Evolutionary conservation across 371 early-diverging fungal species (phyloP), one percentile per base, ranked within the genome.

Genomic region (Saksenaea vasiformis): DNA sequence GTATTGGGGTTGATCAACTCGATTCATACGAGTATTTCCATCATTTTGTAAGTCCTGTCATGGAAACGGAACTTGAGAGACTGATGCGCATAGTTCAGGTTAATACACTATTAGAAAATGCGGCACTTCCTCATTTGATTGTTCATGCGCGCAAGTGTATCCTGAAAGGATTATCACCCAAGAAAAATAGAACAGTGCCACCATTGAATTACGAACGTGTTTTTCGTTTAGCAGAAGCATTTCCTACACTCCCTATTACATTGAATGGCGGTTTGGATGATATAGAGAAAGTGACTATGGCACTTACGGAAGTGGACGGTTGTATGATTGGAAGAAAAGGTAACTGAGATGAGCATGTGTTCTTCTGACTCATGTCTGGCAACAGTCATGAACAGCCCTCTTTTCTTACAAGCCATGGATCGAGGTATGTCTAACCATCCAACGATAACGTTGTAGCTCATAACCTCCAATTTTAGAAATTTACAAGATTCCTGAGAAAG

Each of bases 91-190:
- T 39, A 14, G 39, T n/a, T 2, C 22, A 74, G 75, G 73, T 78
- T 9, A 66, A 79, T n/a, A 83, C 85, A 19, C 54, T 75, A 19
- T 66, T 74, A 35, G 56, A 61, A 8, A 71, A 62, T 44, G 67
- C 72, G 68, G 77, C 60, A 55, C 68, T 56, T 28, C 79, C 60
- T 0, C 87, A 88, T 60, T 66, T 95, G 58, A 89, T 94, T 66
- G 80, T 97, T 9, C 97, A 97, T 77, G 93, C 96, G 1, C 82
- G 97, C 43, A 93, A 93, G 67, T 93, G 94, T 37, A 87, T 89
- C 76, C 80, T 97, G 15, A 83, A 88, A 41, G 95, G 95, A 0
- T 67, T 95, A 5, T 90, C 91, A 19, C 95, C 97, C 0, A 87
- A 88, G 61, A 88, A 95, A 63, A 97, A 97, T 77, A 84, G 95